A percentile compares a stretch with the other conserved stretches of the same genome.
Conservation (phyloP, 2,329 filamentous ascomycete genomes). For the Epichloe elymi region DNA sequence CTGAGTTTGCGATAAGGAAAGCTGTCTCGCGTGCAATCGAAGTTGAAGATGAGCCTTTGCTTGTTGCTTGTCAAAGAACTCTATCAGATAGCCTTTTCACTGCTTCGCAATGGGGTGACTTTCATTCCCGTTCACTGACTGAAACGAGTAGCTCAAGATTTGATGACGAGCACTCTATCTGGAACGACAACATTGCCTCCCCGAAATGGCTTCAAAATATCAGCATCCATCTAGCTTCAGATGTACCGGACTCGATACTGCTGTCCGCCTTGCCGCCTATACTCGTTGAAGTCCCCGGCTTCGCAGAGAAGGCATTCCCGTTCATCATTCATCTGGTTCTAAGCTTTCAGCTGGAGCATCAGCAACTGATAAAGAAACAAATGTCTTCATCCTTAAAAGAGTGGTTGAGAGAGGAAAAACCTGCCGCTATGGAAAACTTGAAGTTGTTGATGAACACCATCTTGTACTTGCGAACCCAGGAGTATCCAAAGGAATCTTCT, state of each 20-base stretch:
- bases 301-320: conserved; percentile 65
- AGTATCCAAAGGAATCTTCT: conserved; percentile 59
- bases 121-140: conserved; percentile 43
- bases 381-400: conserved; percentile 53
- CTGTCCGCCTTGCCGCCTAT: conserved; percentile 56
- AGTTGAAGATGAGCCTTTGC: conserved; percentile 32
- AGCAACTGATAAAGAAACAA: conserved; percentile 42
- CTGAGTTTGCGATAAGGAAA: conserved; percentile 45
- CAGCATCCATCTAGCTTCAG: conserved; percentile 46
- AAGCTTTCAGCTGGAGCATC: conserved; percentile 49
- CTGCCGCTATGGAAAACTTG: conserved; percentile 44
- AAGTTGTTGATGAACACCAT: conserved; percentile 65
- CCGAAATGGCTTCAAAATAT: conserved; percentile 48
- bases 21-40: conserved; percentile 41
- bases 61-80: conserved; percentile 36
- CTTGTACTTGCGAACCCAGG: conserved; percentile 77
- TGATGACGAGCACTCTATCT: conserved; percentile 13
- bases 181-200: conserved; percentile 27
- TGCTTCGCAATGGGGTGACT: conserved; percentile 45
- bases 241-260: conserved; percentile 49
- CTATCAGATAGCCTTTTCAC: conserved; percentile 37
- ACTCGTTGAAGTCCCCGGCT: conserved; percentile 49
- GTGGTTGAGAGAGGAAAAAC: conserved; percentile 40
- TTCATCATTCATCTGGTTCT: conserved; percentile 78
- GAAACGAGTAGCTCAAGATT: conserved; percentile 2